Base-by-base conservation (phyloP, 148 eudicot species). In the Chenopodium berlandieri region DNA sequence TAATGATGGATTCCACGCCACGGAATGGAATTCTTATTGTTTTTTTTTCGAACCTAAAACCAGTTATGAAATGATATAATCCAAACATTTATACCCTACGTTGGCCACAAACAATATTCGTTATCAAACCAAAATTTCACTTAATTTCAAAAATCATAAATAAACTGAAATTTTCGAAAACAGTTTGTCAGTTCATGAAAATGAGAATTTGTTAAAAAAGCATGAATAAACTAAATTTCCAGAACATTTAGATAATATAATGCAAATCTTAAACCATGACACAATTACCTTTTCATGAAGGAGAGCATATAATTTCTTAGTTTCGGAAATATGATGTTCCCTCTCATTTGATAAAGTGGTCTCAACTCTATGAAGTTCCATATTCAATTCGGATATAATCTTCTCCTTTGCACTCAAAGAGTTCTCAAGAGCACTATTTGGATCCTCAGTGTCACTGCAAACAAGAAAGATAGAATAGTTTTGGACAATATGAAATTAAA, bases 381-480 rank as follows among this genome's bases (percentile, higher is more conserved):
- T 89, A 82, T 94, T 93, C 69, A 97, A 85, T 79, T 97, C 99
- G 56, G 99, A 97, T 79, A 97, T 94, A 58, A 92, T 88, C 89
- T 91, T 97, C 83, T 94, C 99, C 89, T 97, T 97, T 58, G 99
- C 94, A 79, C 75, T 91, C 82, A 97, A 88, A 72, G 99, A 97
- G 82, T 90, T 97, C 90, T 97, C 99, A 69, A 97, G 94, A 71
- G 86, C 83, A 83, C 86, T 89, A 84, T 86, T 91, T 76, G 99
- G 85, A 90, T 97, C 98, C 82, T 83, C 69, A 80, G 83, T 84
- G 81, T 94, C 97, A 86, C 99, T 97, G 88, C 85, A 87, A 72
- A 81, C 77, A 82, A 90, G 66, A 74, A 56, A 82, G 1, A 0
- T 4, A 67, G 46, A 76, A 76, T 23, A 80, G 71, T 56, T 56